Evolutionary conservation across 768 basidiomycete species (phyloP), one percentile per base, ranked within the genome.

Genomic region (Russula ochroleuca): DNA sequence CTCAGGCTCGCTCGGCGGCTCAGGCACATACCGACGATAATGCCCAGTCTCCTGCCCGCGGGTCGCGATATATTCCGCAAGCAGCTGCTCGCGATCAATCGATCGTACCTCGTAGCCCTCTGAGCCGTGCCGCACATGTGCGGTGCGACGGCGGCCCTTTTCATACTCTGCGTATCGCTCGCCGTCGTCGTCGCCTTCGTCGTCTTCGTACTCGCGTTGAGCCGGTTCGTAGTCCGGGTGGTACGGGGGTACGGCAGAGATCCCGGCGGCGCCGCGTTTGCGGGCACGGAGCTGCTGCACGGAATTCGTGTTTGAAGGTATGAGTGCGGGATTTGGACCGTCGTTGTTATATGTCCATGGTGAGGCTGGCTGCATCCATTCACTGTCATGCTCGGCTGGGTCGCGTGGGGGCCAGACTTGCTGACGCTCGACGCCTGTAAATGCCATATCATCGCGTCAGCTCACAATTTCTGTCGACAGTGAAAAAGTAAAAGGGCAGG

Each of bases 291-390:
- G 61, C 57, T 62, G 69, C 57, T 56, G 68, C 37, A n/a, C n/a
- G n/a, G n/a, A n/a, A n/a, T n/a, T n/a, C n/a, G 54, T 52, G 4
- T 70, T 56, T 43, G 83, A 85, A 0, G 93, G 86, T 43, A 77
- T 78, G 11, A 96, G 83, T 41, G 77, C 71, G 8, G 94, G 94
- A 71, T 97, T 97, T 15, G 94, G 70, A 15, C 79, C 76, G 21
- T 79, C 87, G 57, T 89, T 87, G 67, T 88, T 85, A 70, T 91
- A 96, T 15, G 92, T 92, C 87, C 94, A 97, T 6, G 94, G 92
- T 6, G 84, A 85, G 25, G 79, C 73, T 1, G 84, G 81, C 38
- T 86, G 80, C 38, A 72, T 73, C 67, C 85, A 80, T 11, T 72
- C 72, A 62, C 78, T 75, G 25, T 73, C 65, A 38, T 70, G 66